These are phyloP conservation scores for Blastobotrys buckinghamii DNA, from an alignment of 1,139 yeast species.

Conservation along the genomic window DNA sequence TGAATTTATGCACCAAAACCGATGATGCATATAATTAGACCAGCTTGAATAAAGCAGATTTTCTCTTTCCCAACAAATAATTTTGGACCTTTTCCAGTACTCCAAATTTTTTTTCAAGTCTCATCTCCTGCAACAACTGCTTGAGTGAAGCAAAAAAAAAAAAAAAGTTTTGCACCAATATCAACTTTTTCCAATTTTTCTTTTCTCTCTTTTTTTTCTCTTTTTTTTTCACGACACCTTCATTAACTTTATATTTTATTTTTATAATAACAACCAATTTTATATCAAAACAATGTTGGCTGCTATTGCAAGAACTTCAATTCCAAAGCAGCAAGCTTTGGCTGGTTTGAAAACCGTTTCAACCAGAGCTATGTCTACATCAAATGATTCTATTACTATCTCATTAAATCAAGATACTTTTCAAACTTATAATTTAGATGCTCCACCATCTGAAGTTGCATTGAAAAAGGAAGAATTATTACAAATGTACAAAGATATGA, in stretches of 20 bases:
- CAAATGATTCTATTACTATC: conserved; percentile 26
- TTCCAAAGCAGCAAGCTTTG: conserved; percentile 7
- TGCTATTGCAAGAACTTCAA: conserved; percentile 9
- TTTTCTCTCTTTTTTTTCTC: not conserved
- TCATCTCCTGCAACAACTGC: too few relatives aligned
- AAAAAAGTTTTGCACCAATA: not conserved
- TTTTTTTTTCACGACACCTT: not conserved
- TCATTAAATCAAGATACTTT: conserved; percentile 75
- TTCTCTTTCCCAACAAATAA: too few relatives aligned
- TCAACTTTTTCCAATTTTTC: not conserved
- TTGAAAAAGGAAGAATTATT: conserved; percentile 75
- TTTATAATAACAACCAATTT: not conserved
- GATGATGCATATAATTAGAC: too few relatives aligned
- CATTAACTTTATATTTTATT: not conserved
- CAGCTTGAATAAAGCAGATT: too few relatives aligned
- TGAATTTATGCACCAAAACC: too few relatives aligned
- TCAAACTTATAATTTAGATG: conserved; percentile 72
- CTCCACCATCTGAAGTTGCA: conserved; percentile 63
- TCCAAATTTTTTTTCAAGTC: too few relatives aligned
- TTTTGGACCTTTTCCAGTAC: too few relatives aligned
- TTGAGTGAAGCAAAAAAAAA: not conserved
- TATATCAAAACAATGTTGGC: conserved; percentile 9
- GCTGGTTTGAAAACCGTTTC: conserved; percentile 6
- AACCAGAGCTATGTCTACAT: conserved; percentile 12
- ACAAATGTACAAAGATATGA: conserved; percentile 96